These are phyloP conservation scores for Pezizomycotina sp. DNA, from an alignment of 2,329 filamentous ascomycete species.

Conservation along the genomic window DNA sequence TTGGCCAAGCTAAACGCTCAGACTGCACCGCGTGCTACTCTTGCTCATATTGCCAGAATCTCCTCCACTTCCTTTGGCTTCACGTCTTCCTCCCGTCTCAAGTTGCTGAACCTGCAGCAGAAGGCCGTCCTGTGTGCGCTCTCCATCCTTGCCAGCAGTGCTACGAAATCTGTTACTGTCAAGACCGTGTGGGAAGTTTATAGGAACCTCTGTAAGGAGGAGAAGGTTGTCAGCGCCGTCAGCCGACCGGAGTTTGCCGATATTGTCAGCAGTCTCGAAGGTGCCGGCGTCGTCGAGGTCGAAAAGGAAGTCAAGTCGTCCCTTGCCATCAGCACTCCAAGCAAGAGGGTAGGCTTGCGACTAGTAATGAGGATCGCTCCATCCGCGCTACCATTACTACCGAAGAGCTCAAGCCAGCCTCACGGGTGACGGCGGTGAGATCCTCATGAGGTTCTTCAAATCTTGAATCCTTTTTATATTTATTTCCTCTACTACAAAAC, in stretches of 20 bases:
- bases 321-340: too few species aligned
- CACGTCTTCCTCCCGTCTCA: constrained; percentile 66
- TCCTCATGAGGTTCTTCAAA: too few species aligned
- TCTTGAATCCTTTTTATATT: too few species aligned
- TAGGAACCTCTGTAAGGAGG: constrained; percentile 61
- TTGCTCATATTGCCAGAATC: constrained; percentile 80
- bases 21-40: constrained; percentile 73
- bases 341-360: too few species aligned
- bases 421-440: too few species aligned
- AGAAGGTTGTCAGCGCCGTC: constrained; percentile 77
- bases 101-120: constrained; percentile 83
- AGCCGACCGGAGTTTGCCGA: constrained; percentile 88
- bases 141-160: constrained; percentile 67
- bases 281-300: constrained; percentile 59
- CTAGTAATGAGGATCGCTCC: too few species aligned
- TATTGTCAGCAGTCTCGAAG: constrained; percentile 77
- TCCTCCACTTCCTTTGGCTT: constrained; percentile 82
- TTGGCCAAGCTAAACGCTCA: constrained; percentile 19
- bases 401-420: too few species aligned
- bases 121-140: constrained; percentile 86
- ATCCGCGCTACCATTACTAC: too few species aligned
- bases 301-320: constrained; percentile 9
- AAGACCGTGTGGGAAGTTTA: constrained; percentile 77
- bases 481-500: too few species aligned
- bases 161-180: constrained; percentile 52